A percentile compares a stretch with the other conserved stretches of the same genome.
phyloP scores from a whole-genome alignment of 2,329 filamentous ascomycete species.

The Trichophyton benhamiae region DNA sequence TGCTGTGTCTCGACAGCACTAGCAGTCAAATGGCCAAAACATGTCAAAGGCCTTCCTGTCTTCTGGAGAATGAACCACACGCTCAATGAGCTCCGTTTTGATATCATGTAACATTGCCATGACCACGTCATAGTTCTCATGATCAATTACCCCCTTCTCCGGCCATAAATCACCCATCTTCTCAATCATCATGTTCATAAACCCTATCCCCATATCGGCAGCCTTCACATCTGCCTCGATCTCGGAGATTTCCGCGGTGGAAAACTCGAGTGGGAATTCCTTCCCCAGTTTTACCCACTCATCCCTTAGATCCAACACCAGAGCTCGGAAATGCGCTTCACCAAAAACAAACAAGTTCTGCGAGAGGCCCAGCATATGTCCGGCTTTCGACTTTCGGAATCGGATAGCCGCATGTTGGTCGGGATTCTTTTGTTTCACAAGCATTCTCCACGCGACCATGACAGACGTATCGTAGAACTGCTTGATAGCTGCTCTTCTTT shows the following conservation, averaged over 20 bases:
- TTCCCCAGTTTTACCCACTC: background rate
- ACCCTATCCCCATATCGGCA: slow-evolving; percentile 4
- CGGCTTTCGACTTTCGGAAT: slow-evolving; percentile 13
- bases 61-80: slow-evolving; percentile 2
- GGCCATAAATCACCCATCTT: slow-evolving; percentile 9
- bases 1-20: background rate
- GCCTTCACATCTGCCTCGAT: background rate
- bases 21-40: slow-evolving; percentile 10
- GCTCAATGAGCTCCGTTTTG: slow-evolving; percentile 6
- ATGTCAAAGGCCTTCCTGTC: slow-evolving; percentile 5
- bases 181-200: slow-evolving; percentile 3
- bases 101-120: slow-evolving; percentile 5
- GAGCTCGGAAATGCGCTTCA: slow-evolving; percentile 18
- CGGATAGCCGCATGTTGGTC: slow-evolving; percentile 7
- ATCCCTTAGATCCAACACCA: background rate
- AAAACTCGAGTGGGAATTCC: background rate
- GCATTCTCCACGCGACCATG: slow-evolving; percentile 10
- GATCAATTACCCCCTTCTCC: slow-evolving; percentile 7
- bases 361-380: slow-evolving; percentile 20
- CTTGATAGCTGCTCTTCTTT: background rate
- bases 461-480: background rate
- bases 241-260: background rate
- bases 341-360: slow-evolving; percentile 22
- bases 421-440: slow-evolving; percentile 10
- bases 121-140: slow-evolving; percentile 8